Evolutionary conservation across 164 flowering plant genomes (phyloP).

Genomic region (Akebia trifoliata): DNA sequence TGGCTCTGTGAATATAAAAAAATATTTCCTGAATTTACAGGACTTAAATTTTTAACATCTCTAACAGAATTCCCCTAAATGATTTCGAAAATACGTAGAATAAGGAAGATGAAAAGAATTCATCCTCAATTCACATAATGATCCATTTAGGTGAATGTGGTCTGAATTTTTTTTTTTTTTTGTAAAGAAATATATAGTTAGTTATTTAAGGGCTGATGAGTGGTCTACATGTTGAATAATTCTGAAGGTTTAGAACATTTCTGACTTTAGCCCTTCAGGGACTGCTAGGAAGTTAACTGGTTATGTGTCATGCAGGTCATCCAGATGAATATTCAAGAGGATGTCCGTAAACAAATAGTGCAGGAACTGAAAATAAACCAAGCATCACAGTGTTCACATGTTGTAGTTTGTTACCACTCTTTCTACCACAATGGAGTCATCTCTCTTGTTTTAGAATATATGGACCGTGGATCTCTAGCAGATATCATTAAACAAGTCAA

Average conservation of each 20-base stretch:
- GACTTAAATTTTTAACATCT: too few relatives aligned
- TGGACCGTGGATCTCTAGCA: conserved; percentile 95
- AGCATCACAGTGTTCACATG: conserved; percentile 75
- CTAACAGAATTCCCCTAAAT: too few relatives aligned
- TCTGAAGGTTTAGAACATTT: not conserved
- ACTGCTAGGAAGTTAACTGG: not conserved
- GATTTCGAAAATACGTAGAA: too few relatives aligned
- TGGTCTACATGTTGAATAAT: not conserved
- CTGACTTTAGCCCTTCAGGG: not conserved
- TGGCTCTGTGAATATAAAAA: too few relatives aligned
- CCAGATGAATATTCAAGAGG: conserved; percentile 94
- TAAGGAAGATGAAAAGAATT: too few relatives aligned
- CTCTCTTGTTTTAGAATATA: conserved; percentile 90
- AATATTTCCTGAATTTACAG: too few relatives aligned
- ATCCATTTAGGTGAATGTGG: not conserved
- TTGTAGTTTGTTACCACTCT: conserved; percentile 90
- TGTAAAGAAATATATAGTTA: too few relatives aligned
- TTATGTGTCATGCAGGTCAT: conserved; percentile 54
- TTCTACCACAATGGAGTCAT: conserved; percentile 97
- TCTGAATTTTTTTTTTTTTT: too few relatives aligned
- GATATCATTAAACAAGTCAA: conserved; percentile 85
- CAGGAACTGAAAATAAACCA: conserved; percentile 96
- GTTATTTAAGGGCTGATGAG: not conserved
- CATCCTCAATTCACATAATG: not conserved
- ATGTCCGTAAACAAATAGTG: conserved; percentile 90